Conservation (phyloP, 164 flowering plant genomes). For the Warburgia ugandensis region DNA sequence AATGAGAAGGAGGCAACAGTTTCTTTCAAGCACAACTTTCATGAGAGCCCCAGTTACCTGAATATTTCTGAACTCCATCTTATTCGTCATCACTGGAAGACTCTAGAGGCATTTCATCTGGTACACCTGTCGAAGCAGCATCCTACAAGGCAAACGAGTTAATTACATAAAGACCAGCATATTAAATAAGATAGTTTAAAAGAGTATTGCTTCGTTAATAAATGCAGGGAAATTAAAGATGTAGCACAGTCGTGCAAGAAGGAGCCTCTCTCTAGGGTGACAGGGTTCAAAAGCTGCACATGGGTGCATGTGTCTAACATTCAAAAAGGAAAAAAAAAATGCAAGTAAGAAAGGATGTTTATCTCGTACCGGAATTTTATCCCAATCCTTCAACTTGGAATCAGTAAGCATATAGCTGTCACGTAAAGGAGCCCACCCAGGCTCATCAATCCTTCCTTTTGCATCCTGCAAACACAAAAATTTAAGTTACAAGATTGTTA, state of each 20-base stretch:
- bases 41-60: no score
- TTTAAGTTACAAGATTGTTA: background rate
- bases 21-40: no score
- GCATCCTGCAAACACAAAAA: slow-evolving; percentile 29
- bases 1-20: no score
- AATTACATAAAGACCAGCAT: background rate
- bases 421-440: slow-evolving; percentile 87
- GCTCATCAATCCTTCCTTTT: slow-evolving; percentile 37
- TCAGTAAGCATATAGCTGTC: slow-evolving; percentile 77
- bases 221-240: no score
- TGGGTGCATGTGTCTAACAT: background rate
- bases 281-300: background rate
- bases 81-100: slow-evolving; percentile 24
- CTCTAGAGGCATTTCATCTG: slow-evolving; percentile 7
- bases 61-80: background rate
- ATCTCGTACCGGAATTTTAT: slow-evolving; percentile 60
- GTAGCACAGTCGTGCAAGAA: no score
- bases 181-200: background rate
- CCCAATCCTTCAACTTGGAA: slow-evolving; percentile 88
- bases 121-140: slow-evolving; percentile 4
- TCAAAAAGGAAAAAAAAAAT: background rate
- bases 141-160: no score
- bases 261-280: no score
- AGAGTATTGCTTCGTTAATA: no score
- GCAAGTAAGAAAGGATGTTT: no score